Evolutionary conservation across 768 basidiomycete species (phyloP).

Genomic region (Nidula microcarpa): DNA sequence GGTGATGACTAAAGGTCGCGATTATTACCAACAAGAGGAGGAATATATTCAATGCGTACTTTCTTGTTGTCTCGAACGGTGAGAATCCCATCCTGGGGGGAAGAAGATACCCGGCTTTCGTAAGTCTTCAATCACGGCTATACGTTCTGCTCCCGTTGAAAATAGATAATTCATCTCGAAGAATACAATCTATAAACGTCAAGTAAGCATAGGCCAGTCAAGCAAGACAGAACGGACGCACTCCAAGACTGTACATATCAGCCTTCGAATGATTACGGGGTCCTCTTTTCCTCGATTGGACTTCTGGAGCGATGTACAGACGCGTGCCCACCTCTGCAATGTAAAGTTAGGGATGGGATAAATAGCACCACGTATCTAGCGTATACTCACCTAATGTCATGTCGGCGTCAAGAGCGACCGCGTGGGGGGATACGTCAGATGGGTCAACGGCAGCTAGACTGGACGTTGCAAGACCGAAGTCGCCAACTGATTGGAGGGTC

Average conservation of each 20-base stretch:
- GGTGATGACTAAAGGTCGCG: slow-evolving; percentile 57
- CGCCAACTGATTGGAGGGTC: slow-evolving; percentile 51
- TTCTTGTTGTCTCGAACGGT: slow-evolving; percentile 59
- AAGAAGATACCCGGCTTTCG: slow-evolving; percentile 73
- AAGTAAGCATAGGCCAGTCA: background rate
- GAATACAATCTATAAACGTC: slow-evolving; percentile 72
- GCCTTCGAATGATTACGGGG: slow-evolving; percentile 85
- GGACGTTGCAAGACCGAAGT: slow-evolving; percentile 89
- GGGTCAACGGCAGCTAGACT: slow-evolving; percentile 78
- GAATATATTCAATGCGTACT: slow-evolving; percentile 40
- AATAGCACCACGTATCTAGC: background rate
- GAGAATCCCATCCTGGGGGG: slow-evolving; percentile 69
- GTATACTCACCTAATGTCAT: slow-evolving; percentile 64
- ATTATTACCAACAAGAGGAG: background rate
- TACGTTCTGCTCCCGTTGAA: slow-evolving; percentile 79
- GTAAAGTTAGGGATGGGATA: background rate
- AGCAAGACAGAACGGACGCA: slow-evolving; percentile 29
- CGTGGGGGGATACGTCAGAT: slow-evolving; percentile 53
- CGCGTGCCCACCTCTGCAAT: slow-evolving; percentile 80
- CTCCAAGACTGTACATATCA: slow-evolving; percentile 93
- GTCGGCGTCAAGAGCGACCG: slow-evolving; percentile 50
- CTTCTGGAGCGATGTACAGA: slow-evolving; percentile 92
- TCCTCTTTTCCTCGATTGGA: slow-evolving; percentile 58
- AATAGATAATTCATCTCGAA: slow-evolving; percentile 95
- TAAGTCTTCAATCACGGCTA: slow-evolving; percentile 76